phyloP scores from a whole-genome alignment of 1,284 basidiomycete genomes.

The Ceratobasidium sp. region DNA sequence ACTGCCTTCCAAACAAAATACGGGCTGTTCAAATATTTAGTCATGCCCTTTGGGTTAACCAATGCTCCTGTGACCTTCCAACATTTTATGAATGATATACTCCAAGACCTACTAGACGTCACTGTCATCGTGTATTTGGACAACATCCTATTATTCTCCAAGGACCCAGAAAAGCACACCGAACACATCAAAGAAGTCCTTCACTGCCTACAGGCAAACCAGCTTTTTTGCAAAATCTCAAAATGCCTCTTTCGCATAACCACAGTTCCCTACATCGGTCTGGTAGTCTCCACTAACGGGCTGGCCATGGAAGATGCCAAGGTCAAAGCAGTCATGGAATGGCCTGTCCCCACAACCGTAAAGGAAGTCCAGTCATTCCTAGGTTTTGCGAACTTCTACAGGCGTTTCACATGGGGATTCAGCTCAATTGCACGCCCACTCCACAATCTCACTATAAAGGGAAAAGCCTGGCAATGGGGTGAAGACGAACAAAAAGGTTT shows the following conservation, averaged over 20 bases:
- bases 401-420: slow-evolving; percentile 31
- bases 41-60: slow-evolving; percentile 50
- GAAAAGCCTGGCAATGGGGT: slow-evolving; percentile 6
- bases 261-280: slow-evolving; percentile 56
- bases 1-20: slow-evolving; percentile 53
- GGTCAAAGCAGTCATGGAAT: slow-evolving; percentile 53
- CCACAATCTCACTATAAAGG: slow-evolving; percentile 46
- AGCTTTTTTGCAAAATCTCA: background rate
- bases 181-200: slow-evolving; percentile 34
- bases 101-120: slow-evolving; percentile 29
- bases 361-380: slow-evolving; percentile 53
- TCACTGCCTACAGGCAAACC: background rate
- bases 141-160: slow-evolving; percentile 39
- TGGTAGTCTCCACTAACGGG: slow-evolving; percentile 51
- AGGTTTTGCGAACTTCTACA: slow-evolving; percentile 52
- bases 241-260: slow-evolving; percentile 46
- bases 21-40: slow-evolving; percentile 53
- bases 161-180: background rate
- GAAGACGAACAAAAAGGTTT: background rate
- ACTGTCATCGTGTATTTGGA: slow-evolving; percentile 41
- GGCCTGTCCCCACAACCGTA: slow-evolving; percentile 53
- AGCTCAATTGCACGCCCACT: slow-evolving; percentile 37
- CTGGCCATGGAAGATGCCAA: slow-evolving; percentile 57
- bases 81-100: slow-evolving; percentile 45
- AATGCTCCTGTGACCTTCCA: slow-evolving; percentile 53